Base-by-base conservation (phyloP, 75 land plant species). In the Cupressus sempervirens region DNA sequence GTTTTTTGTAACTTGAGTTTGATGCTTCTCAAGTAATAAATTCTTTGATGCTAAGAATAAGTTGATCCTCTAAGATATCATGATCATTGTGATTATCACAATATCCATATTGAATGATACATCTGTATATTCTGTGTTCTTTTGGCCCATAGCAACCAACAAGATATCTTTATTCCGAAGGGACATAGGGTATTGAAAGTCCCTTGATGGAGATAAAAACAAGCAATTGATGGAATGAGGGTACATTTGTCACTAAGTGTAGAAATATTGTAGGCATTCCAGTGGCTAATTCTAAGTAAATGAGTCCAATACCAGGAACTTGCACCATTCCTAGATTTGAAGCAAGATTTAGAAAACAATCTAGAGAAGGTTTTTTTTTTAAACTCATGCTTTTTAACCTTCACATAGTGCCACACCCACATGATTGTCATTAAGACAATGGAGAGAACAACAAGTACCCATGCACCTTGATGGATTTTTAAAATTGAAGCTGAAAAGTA, bases 331-430 rank as follows among this genome's bases (percentile, higher is more conserved):
- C 93, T 23, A 93, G 89, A 67, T 86, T 84, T 4, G 91, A 90
- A 82, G 89, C 87, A 35, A 89, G 79, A 46, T 89, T 89, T 26
- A 87, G 82, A 14, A 93, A 52, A 93, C 95, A 93, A 13, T 90
- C 92, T 75, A 90, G 82, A 10, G 93, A 85, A 9, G 92, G 89
- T 79, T 92, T 93, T 85, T 90, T 90, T 34, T 91, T 83, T 93
- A 79, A 86, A 91, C 40, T 93, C 89, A 82, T 92, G 91, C 81
- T 91, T 91, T 82, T 91, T 93, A 68, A 85, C 41, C 41, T 93
- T 92, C 3, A 91, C 95, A 80, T 93, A 93, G 84, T 93, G 95
- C 95, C 93, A 93, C 20, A 86, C 70, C 30, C 84, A 54, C 93
- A 92, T 93, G 58, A 88, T 76, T 36, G 86, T 81, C 83, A 91